Conservation (phyloP, 2,329 filamentous ascomycete species). For the Scopulariopsis brevicaulis region DNA sequence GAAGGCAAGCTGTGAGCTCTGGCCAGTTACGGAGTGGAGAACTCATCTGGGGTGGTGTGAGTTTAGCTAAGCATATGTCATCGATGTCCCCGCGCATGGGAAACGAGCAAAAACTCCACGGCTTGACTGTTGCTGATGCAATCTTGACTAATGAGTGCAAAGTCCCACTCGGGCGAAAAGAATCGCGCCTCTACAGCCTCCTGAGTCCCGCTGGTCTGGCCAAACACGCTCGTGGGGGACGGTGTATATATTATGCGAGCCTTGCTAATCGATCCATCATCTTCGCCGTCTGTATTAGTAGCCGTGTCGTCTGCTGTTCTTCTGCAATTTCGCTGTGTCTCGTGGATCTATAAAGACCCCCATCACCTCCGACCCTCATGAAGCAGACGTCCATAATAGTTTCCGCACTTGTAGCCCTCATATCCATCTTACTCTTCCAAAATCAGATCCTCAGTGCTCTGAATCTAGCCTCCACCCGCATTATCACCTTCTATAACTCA, state of each 20-base stretch:
- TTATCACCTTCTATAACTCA: conserved; percentile 9
- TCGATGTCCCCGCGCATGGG: background rate
- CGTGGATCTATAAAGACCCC: background rate
- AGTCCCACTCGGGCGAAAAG: background rate
- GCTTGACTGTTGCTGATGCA: background rate
- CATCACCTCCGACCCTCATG: conserved; percentile 13
- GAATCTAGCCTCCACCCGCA: conserved; percentile 5
- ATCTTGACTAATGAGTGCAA: background rate
- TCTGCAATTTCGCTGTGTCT: background rate
- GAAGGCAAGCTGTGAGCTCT: background rate
- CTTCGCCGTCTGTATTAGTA: no score
- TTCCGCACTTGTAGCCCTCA: conserved; percentile 16
- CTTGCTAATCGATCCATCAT: background rate
- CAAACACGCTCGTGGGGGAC: background rate
- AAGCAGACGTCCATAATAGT: conserved; percentile 17
- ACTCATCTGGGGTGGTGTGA: background rate
- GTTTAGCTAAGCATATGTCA: background rate
- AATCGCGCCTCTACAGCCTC: background rate
- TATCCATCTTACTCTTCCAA: conserved; percentile 14
- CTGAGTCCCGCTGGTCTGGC: background rate
- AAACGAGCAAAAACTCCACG: background rate
- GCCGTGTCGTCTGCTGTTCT: background rate
- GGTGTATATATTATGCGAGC: background rate
- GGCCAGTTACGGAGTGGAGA: no score
- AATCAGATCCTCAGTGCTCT: background rate